A percentile compares a stretch with the other conserved stretches of the same genome.
Evolutionary conservation across 78 protist species (phyloP).

Genomic region (Carpediemonas membranifera): DNA sequence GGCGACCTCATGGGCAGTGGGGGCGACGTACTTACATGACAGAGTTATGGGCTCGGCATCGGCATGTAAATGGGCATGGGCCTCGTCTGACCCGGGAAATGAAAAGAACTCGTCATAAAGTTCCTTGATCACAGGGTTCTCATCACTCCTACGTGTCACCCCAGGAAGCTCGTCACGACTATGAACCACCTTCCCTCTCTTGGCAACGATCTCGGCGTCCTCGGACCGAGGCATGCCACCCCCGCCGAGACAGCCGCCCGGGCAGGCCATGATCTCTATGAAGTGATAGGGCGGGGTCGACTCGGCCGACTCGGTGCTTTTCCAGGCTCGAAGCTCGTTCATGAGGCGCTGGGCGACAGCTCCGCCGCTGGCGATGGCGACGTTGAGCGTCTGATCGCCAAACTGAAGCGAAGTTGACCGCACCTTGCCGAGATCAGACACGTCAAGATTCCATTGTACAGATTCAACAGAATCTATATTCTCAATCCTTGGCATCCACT

Average conservation of each 20-base stretch:
- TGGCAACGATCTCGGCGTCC: conserved; percentile 4
- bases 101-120: conserved; percentile 18
- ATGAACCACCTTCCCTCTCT: conserved; percentile 7
- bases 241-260: conserved; percentile 8
- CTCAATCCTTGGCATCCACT: background rate
- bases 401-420: background rate
- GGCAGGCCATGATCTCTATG: conserved; percentile 13
- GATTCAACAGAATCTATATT: conserved; percentile 2
- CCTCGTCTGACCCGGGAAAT: too few relatives aligned
- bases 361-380: background rate
- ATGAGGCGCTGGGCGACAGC: conserved; percentile 4
- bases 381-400: background rate
- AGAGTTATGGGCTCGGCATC: too few relatives aligned
- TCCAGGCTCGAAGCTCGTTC: background rate
- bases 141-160: conserved; percentile 14
- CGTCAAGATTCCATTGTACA: background rate
- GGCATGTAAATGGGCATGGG: too few relatives aligned
- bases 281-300: background rate
- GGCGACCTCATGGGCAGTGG: too few relatives aligned
- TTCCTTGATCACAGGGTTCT: conserved; percentile 13
- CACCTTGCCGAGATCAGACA: conserved; percentile 23
- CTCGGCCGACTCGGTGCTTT: too few relatives aligned
- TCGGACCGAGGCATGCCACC: background rate
- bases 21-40: too few relatives aligned
- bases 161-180: background rate